Percentiles rank a stretch among this genome's conserved stretches.
phyloP scores from a whole-genome alignment of 2,329 filamentous ascomycete genomes.

The Penicillium griseofulvum region DNA sequence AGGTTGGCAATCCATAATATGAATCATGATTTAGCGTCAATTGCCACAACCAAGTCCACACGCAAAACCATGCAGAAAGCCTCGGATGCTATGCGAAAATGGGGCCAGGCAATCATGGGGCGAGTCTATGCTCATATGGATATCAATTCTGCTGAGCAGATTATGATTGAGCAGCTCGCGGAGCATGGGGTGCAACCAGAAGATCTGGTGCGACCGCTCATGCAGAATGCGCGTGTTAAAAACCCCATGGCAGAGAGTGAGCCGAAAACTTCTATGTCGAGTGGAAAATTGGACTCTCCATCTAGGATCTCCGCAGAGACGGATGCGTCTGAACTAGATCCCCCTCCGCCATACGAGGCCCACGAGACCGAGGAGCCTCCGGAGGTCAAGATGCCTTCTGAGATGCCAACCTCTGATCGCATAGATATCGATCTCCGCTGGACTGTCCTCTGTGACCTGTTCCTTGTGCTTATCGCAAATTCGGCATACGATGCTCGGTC shows the following conservation, averaged over 20 bases:
- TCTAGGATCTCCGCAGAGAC: conserved; percentile 36
- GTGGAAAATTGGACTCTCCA: conserved; percentile 22
- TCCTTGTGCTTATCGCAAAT: conserved; percentile 93
- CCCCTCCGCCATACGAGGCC: conserved; percentile 56
- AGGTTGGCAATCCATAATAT: conserved; percentile 77
- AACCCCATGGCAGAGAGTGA: conserved; percentile 73
- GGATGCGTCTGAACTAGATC: conserved; percentile 48
- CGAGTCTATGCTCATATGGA: conserved; percentile 95
- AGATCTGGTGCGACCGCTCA: conserved; percentile 81
- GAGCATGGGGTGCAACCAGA: conserved; percentile 84
- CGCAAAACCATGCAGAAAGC: conserved; percentile 71
- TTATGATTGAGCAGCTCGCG: conserved; percentile 97
- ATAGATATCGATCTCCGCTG: conserved; percentile 95
- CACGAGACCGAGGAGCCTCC: conserved; percentile 69
- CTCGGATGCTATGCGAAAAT: conserved; percentile 83
- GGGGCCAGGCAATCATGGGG: conserved; percentile 98
- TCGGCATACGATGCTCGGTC: conserved; percentile 90
- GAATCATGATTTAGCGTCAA: conserved; percentile 63
- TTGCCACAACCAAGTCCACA: conserved; percentile 60
- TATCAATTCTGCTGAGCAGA: conserved; percentile 78
- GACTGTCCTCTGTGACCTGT: conserved; percentile 95
- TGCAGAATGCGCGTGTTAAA: conserved; percentile 87
- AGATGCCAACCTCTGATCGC: conserved; percentile 75
- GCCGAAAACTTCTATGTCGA: conserved; percentile 40
- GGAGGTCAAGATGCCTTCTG: conserved; percentile 76